These are phyloP conservation scores for Polytrichum formosum DNA, from an alignment of 225 moss, liverwort and hornwort genomes.

Conservation along the genomic window DNA sequence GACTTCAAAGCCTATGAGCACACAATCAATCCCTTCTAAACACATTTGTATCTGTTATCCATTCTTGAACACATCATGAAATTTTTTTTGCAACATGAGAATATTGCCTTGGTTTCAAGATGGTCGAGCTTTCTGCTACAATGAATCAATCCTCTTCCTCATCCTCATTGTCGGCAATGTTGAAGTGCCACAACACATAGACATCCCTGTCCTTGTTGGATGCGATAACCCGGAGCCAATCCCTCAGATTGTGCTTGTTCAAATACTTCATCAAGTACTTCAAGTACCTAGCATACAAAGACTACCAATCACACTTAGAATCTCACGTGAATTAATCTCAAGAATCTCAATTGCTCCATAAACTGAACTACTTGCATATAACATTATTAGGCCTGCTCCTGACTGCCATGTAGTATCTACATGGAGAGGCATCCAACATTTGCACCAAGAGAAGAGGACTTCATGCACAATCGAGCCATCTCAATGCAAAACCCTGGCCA, in stretches of 20 bases:
- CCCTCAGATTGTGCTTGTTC: constrained; percentile 78
- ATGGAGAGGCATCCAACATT: too few species aligned
- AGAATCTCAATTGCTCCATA: not conserved
- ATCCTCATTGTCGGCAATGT: constrained; percentile 77
- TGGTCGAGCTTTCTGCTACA: constrained; percentile 5
- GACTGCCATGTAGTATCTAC: not conserved
- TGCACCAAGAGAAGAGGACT: too few species aligned
- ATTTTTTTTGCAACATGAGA: not conserved
- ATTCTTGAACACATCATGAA: too few species aligned
- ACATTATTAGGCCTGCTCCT: not conserved
- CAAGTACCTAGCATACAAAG: constrained; percentile 35
- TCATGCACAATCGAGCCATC: not conserved
- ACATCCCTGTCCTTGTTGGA: constrained; percentile 76
- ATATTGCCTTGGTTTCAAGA: not conserved
- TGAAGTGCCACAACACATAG: constrained; percentile 74
- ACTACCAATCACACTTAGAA: constrained; percentile 1
- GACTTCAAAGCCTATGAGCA: too few species aligned
- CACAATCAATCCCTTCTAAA: too few species aligned
- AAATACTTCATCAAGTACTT: constrained; percentile 74
- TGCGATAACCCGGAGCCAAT: constrained; percentile 71
- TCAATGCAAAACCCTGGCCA: too few species aligned
- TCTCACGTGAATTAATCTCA: constrained; percentile 1
- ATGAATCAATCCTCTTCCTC: constrained; percentile 59
- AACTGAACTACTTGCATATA: not conserved
- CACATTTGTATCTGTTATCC: too few species aligned